A percentile compares a stretch with the other conserved stretches of the same genome.
Evolutionary conservation across 106 monocot genomes (phyloP).

Genomic region (Agapanthus africanus): DNA sequence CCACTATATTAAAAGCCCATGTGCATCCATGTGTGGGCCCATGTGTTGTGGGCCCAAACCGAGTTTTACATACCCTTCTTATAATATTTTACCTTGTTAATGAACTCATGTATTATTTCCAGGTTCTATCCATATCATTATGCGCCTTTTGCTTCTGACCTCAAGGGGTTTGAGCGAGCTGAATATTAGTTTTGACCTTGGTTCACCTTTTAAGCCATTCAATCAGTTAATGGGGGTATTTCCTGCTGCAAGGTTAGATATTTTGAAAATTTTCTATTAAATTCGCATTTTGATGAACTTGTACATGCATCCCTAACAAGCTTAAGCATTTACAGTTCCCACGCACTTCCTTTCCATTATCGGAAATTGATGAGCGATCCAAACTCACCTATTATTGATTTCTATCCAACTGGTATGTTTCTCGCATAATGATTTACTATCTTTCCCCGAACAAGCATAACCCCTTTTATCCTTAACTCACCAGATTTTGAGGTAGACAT

Average conservation of each 20-base stretch:
- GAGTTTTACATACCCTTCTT: no score
- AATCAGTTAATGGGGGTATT: constrained; percentile 96
- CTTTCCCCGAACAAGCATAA: background rate
- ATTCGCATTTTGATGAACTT: background rate
- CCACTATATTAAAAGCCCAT: no score
- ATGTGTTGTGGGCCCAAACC: no score
- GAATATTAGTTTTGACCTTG: constrained; percentile 60
- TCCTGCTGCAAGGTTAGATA: constrained; percentile 74
- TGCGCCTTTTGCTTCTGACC: constrained; percentile 97
- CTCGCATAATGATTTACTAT: background rate
- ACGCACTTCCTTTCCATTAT: constrained; percentile 78
- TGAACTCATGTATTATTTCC: constrained; percentile 6
- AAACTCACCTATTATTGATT: constrained; percentile 80
- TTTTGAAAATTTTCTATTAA: background rate
- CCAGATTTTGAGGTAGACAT: constrained; percentile 98
- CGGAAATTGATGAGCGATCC: constrained; percentile 75
- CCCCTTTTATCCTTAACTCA: background rate
- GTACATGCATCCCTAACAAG: background rate
- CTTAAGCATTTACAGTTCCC: constrained; percentile 52
- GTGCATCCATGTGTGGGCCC: no score
- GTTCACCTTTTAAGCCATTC: constrained; percentile 89
- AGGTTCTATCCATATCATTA: constrained; percentile 99
- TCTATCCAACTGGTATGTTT: constrained; percentile 76
- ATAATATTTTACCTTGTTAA: background rate
- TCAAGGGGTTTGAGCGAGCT: constrained; percentile 53